Evolutionary conservation across 352 stramenopile species (phyloP), one percentile per base, ranked within the genome.

Genomic region (Globisporangium canariense): DNA sequence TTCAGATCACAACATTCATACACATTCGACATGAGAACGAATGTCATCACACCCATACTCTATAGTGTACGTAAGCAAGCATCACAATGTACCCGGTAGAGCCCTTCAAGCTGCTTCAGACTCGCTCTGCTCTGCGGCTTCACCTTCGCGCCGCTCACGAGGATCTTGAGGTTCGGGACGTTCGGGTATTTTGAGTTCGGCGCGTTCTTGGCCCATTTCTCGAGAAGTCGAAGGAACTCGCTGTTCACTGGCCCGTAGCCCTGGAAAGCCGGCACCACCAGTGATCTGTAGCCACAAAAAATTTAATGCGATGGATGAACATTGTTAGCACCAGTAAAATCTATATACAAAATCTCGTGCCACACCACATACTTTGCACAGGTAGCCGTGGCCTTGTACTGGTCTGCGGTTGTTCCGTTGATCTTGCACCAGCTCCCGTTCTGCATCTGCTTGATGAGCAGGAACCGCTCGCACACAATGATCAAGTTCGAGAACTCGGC

Each of bases 311-410:
- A 28, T 28, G 25, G 1, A 28, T 28, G 25, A 41, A 54, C 22
- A 34, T 32, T n/a, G 22, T 54, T 22, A 54, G 22, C 22, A 28
- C 25, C 25, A 28, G 25, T 28, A 28, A 28, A 1, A 1, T 28
- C 25, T 28, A 28, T 28, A n/a, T 47, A 47, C 4, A 9, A 20
- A 20, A 20, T 20, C 16, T 4, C 41, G 41, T 20, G 16, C 16
- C 41, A 11, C 18, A 20, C 3, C 25, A 81, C 81, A 67, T 75
- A 94, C 86, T 93, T 95, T 4, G 86, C 73, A 57, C 87, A 95
- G 4, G 79, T 84, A 30, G 89, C 81, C 1, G 87, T 95, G 2
- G 85, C 71, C 55, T 95, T 95, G 73, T 89, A 95, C 62, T 88
- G 84, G 30, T 94, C 84, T 13, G 85, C 70, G 0, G 69, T 71